Conservation (phyloP, 2,329 filamentous ascomycete genomes). For the Colletotrichum echinochloae region DNA sequence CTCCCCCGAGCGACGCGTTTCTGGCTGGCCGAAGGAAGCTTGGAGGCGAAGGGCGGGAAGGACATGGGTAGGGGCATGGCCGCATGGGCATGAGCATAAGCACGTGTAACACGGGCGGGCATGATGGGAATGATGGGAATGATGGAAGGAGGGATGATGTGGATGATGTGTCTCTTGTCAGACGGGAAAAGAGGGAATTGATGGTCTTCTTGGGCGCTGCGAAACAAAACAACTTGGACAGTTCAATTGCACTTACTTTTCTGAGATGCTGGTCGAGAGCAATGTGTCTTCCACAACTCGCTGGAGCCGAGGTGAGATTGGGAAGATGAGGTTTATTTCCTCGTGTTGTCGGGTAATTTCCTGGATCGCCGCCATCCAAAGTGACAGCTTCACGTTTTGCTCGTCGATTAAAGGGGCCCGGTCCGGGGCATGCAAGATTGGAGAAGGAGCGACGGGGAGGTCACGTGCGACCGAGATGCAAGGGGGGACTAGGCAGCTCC, state of each 20-base stretch:
- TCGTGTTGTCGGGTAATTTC: slow-evolving; percentile 36
- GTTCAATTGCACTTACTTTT: slow-evolving; percentile 8
- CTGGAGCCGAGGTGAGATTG: slow-evolving; percentile 20
- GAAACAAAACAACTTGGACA: not conserved
- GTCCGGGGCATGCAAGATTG: slow-evolving; percentile 18
- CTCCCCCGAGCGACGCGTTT: slow-evolving; percentile 25
- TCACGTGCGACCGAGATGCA: not conserved
- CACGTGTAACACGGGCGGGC: no score
- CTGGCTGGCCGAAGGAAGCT: slow-evolving; percentile 22
- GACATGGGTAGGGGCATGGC: not conserved
- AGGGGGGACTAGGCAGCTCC: not conserved
- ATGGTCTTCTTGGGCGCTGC: not conserved
- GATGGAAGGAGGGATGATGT: not conserved
- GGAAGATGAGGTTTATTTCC: slow-evolving; percentile 35
- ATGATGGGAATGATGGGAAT: not conserved
- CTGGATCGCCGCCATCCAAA: slow-evolving; percentile 26
- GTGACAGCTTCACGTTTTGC: slow-evolving; percentile 36
- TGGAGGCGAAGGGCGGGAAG: slow-evolving; percentile 7
- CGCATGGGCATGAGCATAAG: not conserved
- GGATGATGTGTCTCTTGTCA: not conserved
- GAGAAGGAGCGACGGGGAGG: not conserved
- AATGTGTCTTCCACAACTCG: not conserved
- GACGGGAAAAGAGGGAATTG: not conserved
- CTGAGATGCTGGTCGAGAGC: not conserved
- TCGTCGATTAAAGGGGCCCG: slow-evolving; percentile 16